Percentiles rank a stretch among this genome's conserved stretches.
phyloP scores from a whole-genome alignment of 2,329 filamentous ascomycete genomes.

The Apiospora phragmitis region DNA sequence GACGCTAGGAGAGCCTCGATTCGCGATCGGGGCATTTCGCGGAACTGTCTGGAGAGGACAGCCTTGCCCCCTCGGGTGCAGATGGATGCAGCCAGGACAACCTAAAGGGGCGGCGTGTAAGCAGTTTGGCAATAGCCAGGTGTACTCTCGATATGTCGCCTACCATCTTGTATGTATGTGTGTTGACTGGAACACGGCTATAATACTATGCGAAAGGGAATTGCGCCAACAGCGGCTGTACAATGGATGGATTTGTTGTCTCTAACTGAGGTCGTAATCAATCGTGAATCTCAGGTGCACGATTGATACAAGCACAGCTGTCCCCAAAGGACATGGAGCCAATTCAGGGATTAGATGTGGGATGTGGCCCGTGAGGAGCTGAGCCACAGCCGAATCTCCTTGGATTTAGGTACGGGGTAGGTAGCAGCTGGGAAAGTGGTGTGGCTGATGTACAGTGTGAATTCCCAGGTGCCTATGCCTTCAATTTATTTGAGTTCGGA shows the following conservation, averaged over 20 bases:
- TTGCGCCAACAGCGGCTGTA: constrained; percentile 7
- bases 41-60: constrained; percentile 95
- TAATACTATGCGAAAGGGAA: neutral
- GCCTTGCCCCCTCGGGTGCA: constrained; percentile 98
- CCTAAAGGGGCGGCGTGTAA: constrained; percentile 52
- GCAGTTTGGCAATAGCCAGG: neutral
- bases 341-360: constrained; percentile 8
- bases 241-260: constrained; percentile 1
- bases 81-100: constrained; percentile 97
- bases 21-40: constrained; percentile 94
- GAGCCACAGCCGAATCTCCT: constrained; percentile 7
- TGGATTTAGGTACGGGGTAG: neutral
- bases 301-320: constrained; percentile 9
- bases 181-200: neutral
- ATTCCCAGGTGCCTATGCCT: neutral
- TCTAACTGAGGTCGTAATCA: neutral
- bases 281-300: neutral
- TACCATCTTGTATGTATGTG: constrained; percentile 9
- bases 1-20: constrained; percentile 96
- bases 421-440: neutral
- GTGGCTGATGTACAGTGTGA: neutral
- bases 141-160: neutral
- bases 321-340: constrained; percentile 2
- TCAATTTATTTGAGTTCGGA: neutral
- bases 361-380: constrained; percentile 11